phyloP scores from a whole-genome alignment of 2,329 filamentous ascomycete species.

The Elsinoe arachidis region DNA sequence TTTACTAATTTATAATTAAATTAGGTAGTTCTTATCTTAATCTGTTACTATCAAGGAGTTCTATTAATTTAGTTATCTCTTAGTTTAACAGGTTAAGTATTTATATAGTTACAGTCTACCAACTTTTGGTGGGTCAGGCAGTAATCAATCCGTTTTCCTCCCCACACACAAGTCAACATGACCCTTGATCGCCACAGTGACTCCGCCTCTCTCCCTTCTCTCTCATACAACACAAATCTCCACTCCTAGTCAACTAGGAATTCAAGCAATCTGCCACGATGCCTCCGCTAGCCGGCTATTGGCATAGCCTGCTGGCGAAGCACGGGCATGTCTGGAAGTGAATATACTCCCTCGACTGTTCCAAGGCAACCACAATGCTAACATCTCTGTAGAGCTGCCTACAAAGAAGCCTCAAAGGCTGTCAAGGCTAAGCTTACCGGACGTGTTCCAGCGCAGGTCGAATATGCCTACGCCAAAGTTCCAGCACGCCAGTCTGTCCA shows the following conservation, averaged over 20 bases:
- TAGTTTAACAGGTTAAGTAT: too few relatives aligned
- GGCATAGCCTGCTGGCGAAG: slow-evolving; percentile 29
- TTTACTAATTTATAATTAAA: too few relatives aligned
- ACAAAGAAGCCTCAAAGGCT: slow-evolving; percentile 21
- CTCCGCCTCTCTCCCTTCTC: neutral
- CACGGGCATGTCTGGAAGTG: slow-evolving; percentile 26
- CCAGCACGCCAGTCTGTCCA: slow-evolving; percentile 51
- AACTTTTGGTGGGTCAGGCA: too few relatives aligned
- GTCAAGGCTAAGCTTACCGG: slow-evolving; percentile 26
- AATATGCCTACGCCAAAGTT: slow-evolving; percentile 52
- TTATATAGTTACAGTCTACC: too few relatives aligned
- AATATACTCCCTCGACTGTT: slow-evolving; percentile 4
- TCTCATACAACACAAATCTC: neutral
- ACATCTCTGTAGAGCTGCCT: slow-evolving; percentile 19
- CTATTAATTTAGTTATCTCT: too few relatives aligned
- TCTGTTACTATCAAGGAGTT: too few relatives aligned
- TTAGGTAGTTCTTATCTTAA: too few relatives aligned
- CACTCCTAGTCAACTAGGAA: neutral
- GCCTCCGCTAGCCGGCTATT: slow-evolving; percentile 29
- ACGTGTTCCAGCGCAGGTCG: slow-evolving; percentile 41
- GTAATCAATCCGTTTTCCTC: too few relatives aligned
- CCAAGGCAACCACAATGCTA: neutral
- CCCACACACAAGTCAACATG: too few relatives aligned
- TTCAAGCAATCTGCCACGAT: slow-evolving; percentile 19
- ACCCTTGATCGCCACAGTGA: neutral